Evolutionary conservation across 352 stramenopile species (phyloP), one percentile per base, ranked within the genome.

Genomic region (Phytophthora cactorum): DNA sequence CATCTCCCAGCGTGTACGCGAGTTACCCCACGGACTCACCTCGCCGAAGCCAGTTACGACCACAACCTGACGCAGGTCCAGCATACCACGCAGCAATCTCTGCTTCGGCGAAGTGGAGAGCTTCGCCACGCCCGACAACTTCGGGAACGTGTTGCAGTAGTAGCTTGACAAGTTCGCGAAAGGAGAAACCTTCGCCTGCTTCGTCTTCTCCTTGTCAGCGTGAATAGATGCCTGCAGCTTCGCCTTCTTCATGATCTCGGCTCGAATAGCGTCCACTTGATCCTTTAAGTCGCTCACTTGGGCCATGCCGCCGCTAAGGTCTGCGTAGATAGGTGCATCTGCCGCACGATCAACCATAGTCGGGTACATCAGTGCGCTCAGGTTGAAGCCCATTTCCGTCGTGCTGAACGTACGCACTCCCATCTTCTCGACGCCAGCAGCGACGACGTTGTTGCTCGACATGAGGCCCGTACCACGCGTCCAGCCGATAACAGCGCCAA

Each of bases 1-100:
- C 85, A 97, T 96, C 74, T 97, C 90, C 90, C 90, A 97, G 6
- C 87, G 85, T 27, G 89, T 96, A 27, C 89, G 89, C 14, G 88
- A 78, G 58, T 91, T 96, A 29, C 90, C 90, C 81, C 83, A 97
- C 44, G 90, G 90, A 45, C 90, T 86, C 17, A 97, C 86, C 70
- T 97, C 90, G 36, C 90, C 90, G 56, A 92, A 97, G 44, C 90
- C 90, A 32, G 82, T 79, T n/a, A 96, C 78, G 4, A 97, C 90
- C 5, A 97, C 83, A 9, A 92, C 77, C 68, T 93, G 90, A 31
- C 83, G 81, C 68, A 97, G 63, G 59, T 96, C 86, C 52, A 96
- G 69, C 88, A 96, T 95, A 31, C 77, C 84, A 32, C 77, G 63
- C 25, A 94, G 72, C 50, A 89, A 52, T 11, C 65, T 29, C 46